phyloP scores from a whole-genome alignment of 1,284 basidiomycete species.

The Bondarzewia mesenterica region DNA sequence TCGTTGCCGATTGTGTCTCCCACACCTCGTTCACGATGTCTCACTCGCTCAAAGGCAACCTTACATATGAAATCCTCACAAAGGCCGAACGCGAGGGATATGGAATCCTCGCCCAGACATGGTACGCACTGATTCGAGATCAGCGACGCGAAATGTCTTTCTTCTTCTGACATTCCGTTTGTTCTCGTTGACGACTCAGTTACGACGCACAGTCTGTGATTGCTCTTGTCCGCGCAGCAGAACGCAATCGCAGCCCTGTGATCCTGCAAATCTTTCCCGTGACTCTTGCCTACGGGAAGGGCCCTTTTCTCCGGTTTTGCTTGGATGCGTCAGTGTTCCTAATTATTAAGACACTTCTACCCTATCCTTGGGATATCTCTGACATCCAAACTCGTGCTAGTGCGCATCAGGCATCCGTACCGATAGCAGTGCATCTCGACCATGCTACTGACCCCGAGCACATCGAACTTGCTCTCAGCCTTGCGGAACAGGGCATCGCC shows the following conservation, averaged over 20 bases:
- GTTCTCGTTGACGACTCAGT: constrained; percentile 15
- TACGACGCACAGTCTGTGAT: constrained; percentile 39
- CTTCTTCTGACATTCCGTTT: not conserved
- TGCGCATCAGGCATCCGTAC: constrained; percentile 37
- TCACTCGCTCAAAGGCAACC: constrained; percentile 19
- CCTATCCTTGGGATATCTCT: not conserved
- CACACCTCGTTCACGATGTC: no score
- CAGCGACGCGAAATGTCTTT: no score
- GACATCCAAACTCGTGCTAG: constrained; percentile 11
- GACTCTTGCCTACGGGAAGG: constrained; percentile 37
- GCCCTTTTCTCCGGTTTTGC: constrained; percentile 39
- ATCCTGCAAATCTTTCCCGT: constrained; percentile 40
- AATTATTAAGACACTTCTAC: not conserved
- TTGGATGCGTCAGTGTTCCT: constrained; percentile 28
- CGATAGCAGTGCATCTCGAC: constrained; percentile 41
- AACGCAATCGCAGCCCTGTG: constrained; percentile 34
- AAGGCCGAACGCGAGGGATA: constrained; percentile 37
- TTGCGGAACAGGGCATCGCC: constrained; percentile 38
- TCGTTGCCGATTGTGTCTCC: no score
- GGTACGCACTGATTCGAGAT: constrained; percentile 25
- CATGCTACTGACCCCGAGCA: constrained; percentile 41
- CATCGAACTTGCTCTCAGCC: constrained; percentile 35
- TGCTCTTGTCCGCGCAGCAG: constrained; percentile 37
- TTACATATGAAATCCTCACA: constrained; percentile 33
- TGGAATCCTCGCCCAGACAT: constrained; percentile 37